Conservation (phyloP, 2,329 filamentous ascomycete species). For the Talaromyces islandicus region DNA sequence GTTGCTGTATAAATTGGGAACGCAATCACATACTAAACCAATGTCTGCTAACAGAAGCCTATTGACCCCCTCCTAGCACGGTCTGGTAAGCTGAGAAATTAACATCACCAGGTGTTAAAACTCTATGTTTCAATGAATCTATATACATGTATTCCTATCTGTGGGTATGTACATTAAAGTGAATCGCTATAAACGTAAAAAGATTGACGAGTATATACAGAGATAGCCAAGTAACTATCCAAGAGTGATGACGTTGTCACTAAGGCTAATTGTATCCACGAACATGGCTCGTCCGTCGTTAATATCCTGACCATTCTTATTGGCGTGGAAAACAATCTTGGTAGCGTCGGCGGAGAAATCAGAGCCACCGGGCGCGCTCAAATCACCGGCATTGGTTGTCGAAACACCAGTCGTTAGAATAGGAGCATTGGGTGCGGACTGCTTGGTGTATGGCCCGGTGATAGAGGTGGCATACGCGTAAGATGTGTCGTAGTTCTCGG, state of each 20-base stretch:
- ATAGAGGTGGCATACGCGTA: constrained; percentile 43
- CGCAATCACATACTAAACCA: neutral
- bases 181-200: neutral
- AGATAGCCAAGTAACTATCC: neutral
- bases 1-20: neutral
- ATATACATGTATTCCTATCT: neutral
- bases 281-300: constrained; percentile 17
- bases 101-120: neutral
- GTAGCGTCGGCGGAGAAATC: constrained; percentile 20
- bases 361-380: constrained; percentile 25
- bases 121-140: neutral
- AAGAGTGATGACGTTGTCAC: constrained; percentile 7
- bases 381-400: constrained; percentile 15
- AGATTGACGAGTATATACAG: neutral
- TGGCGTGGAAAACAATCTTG: constrained; percentile 24
- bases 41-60: neutral
- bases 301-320: constrained; percentile 17
- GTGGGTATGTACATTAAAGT: neutral
- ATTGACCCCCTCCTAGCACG: neutral
- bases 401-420: constrained; percentile 20
- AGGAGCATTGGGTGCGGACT: constrained; percentile 13
- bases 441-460: constrained; percentile 25
- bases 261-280: constrained; percentile 13
- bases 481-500: constrained; percentile 48
- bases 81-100: neutral